Evolutionary conservation across 176 grass and related monocot genomes (phyloP), one percentile per base, ranked within the genome.

Genomic region (Raddia guianensis): DNA sequence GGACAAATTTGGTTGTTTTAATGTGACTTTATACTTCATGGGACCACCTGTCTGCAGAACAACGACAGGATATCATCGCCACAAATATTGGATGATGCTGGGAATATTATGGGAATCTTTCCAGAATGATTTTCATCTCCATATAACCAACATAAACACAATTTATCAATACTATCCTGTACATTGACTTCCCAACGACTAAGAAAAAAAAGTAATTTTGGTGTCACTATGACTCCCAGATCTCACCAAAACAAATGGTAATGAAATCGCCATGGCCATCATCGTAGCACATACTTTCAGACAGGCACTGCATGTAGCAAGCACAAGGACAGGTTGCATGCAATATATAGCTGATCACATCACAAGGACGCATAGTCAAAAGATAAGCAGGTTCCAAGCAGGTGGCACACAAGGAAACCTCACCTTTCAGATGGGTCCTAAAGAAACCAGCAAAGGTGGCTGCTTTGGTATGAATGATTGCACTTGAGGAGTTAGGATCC

Each of bases 401-500:
- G 75, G 48, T 75, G 70, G 70, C 16, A 59, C n/a, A 66, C 61
- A 59, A 42, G 50, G 10, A 66, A 35, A 45, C 72, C 50, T 68
- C 15, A 62, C 10, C 60, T 83, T 73, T 84, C 59, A 7, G 44
- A 37, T 18, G 42, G 48, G 58, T 16, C 13, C 6, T 49, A 8
- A 83, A 80, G 70, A 44, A 20, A 43, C 12, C 32, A 68, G 27
- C 33, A 73, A 83, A 87, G 49, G 46, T n/a, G 71, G 64, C 72
- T 44, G 56, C 82, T 81, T 66, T 66, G 65, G 19, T 63, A 5
- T 71, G 77, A 64, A 85, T 76, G 77, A 82, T 77, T 72, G 77
- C 72, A 21, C 57, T 57, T 45, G 77, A 32, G 12, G 42, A 81
- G 71, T 18, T 34, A 60, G 12, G 49, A 81, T 76, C 16, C 32